Percentiles rank a stretch among this genome's conserved stretches.
phyloP scores from a whole-genome alignment of 352 stramenopile genomes.

The Peronospora farinosa region DNA sequence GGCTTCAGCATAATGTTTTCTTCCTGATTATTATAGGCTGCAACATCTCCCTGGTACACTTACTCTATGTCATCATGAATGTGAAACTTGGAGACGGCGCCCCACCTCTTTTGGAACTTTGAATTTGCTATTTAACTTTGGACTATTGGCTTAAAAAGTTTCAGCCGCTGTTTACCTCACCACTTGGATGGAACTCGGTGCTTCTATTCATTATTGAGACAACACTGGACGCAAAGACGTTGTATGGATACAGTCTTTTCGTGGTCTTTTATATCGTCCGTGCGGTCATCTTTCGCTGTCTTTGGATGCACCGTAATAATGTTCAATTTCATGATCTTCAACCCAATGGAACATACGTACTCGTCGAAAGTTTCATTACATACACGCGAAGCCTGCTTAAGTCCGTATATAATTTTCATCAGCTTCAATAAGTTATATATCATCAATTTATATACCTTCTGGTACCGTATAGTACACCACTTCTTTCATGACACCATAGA shows the following conservation, averaged over 20 bases:
- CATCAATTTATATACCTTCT: too few relatives aligned
- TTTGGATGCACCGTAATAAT: conserved; percentile 1
- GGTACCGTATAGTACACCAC: too few relatives aligned
- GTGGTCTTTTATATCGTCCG: background rate
- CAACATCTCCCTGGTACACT: background rate
- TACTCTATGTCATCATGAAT: background rate
- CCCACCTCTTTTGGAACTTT: background rate
- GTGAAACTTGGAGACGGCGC: background rate
- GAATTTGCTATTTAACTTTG: background rate
- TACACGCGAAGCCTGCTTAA: too few relatives aligned
- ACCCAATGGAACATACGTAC: too few relatives aligned
- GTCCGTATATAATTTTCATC: too few relatives aligned
- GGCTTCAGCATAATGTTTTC: background rate
- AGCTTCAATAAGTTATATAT: too few relatives aligned
- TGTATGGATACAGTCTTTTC: background rate
- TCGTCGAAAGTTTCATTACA: too few relatives aligned
- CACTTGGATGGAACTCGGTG: background rate
- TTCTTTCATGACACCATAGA: too few relatives aligned
- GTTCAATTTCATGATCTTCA: background rate
- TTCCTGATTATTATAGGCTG: background rate
- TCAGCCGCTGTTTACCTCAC: background rate
- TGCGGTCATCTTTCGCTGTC: background rate
- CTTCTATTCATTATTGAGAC: background rate
- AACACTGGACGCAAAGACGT: background rate
- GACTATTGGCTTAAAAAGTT: background rate